Base-by-base conservation (phyloP, 352 stramenopile species). In the Globisporangium splendens region DNA sequence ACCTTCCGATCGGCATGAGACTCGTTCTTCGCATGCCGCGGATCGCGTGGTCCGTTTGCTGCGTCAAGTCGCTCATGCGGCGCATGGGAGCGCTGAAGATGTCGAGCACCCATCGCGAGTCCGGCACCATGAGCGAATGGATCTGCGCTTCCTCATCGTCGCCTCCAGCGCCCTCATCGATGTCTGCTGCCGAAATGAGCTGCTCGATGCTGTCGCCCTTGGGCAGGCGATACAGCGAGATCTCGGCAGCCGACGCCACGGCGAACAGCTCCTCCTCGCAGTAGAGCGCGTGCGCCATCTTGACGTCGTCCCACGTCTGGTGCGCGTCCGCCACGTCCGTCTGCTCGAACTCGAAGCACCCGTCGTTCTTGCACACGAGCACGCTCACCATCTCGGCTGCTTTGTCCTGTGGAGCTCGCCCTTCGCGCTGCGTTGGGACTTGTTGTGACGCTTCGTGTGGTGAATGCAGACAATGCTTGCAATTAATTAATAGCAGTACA, bases 311-410 rank as follows among this genome's bases (percentile, higher is more conserved):
- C 72, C 77, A 88, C 2, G 55, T 54, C 3, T 69, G 46, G 14
- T 24, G 35, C 5, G 59, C 56, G 11, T 10, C 14, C 3, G 50
- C n/a, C 0, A 77, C 42, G 35, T 88, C 69, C 11, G 70, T 70
- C 15, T 66, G 51, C 48, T 83, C 73, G 54, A 89, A 85, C 68
- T 92, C 79, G 57, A 90, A 88, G 61, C 72, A 75, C 42, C 79
- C 79, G 63, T 90, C 78, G 66, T 92, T 92, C 76, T 90, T 90
- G 65, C 83, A 89, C 28, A 90, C 78, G 46, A 88, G 49, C 48
- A 90, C 77, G 21, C 63, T 72, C 73, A 88, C 79, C 54, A 72
- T 78, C 0, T 14, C 47, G 18, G 28, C n/a, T 33, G 22, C 5
- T 49, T 50, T 50, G n/a, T 50, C 15, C 46, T 54, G 31, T 48